Base-by-base conservation (phyloP, 768 basidiomycete genomes). In the Punctularia strigosozonata region DNA sequence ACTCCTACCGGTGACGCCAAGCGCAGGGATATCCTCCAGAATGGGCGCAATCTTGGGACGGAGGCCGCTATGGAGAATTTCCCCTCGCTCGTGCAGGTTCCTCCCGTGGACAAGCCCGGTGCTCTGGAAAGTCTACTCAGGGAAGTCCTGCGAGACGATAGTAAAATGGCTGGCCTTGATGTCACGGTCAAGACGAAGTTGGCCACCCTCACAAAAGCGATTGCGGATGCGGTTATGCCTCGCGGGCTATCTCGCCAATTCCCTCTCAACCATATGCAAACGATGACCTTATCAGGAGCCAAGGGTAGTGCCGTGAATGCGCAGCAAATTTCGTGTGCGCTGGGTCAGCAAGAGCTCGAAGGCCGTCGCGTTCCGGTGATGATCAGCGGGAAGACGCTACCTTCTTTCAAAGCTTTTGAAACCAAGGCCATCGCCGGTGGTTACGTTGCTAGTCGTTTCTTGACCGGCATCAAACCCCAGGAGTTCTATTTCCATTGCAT, bases 401-500 rank as follows among this genome's bases (percentile, higher is more conserved):
- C 95, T 8, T 90, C 90, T 3, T 99, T 98, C 77, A 82, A 83
- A 52, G 67, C 92, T 1, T 98, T 97, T 61, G 95, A 98, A 61
- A 97, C 95, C n/a, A 84, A 80, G 44, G 91, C 95, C 4, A 89
- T 97, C 44, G 94, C 95, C 10, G 95, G 95, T 52, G 95, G 95
- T 6, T 99, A 94, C 57, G 87, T 99, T 33, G 91, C 88, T 12
- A 95, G 94, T 57, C 89, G 95, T 25, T 99, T 99, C 72, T 73
- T 99, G 66, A 98, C 95, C 5, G 95, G 95, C 39, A 79, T 99
- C 57, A 87, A 84, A 50, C 95, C 95, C 0, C 95, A 99, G 56
- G 95, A 99, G 58, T 99, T 97, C 63, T 99, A 95, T 65, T 99
- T 99, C 71, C 95, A 99, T 63, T 98, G 95, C 56, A 99, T 99